phyloP scores from a whole-genome alignment of 23 red algal genomes.

The Gracilaria gracilis region DNA sequence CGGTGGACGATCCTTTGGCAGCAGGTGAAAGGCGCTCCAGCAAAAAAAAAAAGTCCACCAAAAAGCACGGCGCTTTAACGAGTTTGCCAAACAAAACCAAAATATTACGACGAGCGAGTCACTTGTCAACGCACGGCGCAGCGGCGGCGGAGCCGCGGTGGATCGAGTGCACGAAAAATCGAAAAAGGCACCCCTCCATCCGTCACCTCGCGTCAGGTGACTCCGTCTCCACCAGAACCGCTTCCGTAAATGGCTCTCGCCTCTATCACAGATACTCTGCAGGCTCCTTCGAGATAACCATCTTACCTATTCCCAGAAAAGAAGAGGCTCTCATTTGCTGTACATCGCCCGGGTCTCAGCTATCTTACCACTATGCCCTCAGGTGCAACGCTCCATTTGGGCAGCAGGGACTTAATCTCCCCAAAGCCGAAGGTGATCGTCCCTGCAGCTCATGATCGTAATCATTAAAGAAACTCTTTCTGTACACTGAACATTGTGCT shows the following conservation, averaged over 20 bases:
- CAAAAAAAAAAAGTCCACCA: neutral
- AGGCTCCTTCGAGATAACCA: neutral
- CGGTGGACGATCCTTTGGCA: too few species aligned
- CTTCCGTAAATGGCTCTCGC: neutral
- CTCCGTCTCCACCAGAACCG: neutral
- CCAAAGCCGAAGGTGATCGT: neutral
- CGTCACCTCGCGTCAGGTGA: neutral
- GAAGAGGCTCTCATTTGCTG: neutral
- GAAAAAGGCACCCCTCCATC: neutral
- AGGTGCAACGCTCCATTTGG: neutral
- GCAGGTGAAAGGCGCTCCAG: too few species aligned
- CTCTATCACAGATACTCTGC: too few species aligned
- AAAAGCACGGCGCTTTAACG: neutral
- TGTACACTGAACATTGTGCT: constrained; percentile 6
- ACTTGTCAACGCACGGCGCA: constrained; percentile 18
- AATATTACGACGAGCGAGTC: neutral
- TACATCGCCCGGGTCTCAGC: neutral
- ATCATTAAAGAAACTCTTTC: neutral
- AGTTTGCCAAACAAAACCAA: neutral
- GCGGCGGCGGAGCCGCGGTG: neutral
- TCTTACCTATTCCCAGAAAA: neutral
- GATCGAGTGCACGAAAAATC: constrained; percentile 29
- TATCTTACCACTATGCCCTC: neutral
- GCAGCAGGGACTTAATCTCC: neutral
- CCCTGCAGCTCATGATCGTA: neutral